These are phyloP conservation scores for Leccinum idahoense DNA, from an alignment of 1,284 basidiomycete genomes.

Conservation along the genomic window DNA sequence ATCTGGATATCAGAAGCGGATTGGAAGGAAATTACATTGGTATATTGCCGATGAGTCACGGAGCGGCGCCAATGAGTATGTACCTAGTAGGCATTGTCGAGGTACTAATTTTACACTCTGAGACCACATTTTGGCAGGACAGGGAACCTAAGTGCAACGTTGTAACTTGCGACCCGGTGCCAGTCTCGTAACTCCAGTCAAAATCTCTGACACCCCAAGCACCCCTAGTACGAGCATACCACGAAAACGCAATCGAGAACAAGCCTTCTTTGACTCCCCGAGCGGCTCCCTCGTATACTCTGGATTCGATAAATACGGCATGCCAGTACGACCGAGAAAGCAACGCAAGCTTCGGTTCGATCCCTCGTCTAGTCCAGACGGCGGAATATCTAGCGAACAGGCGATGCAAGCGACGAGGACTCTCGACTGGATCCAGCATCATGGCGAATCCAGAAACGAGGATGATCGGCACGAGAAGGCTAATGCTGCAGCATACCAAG, in stretches of 20 bases:
- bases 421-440: slow-evolving; percentile 3
- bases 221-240: slow-evolving; percentile 17
- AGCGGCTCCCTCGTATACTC: slow-evolving; percentile 25
- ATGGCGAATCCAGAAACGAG: neutral
- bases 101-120: too few species aligned
- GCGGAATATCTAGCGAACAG: slow-evolving; percentile 1
- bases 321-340: slow-evolving; percentile 28
- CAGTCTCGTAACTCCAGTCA: neutral
- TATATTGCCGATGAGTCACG: too few species aligned
- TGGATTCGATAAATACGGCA: slow-evolving; percentile 26
- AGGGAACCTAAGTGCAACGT: too few species aligned
- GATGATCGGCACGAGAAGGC: neutral
- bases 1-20: too few species aligned
- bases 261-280: slow-evolving; percentile 27
- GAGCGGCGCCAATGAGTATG: too few species aligned
- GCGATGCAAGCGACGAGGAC: neutral
- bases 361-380: slow-evolving; percentile 23
- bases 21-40: too few species aligned
- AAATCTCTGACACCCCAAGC: slow-evolving; percentile 18
- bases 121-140: too few species aligned
- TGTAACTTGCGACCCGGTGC: too few species aligned
- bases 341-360: slow-evolving; percentile 24
- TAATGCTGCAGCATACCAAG: neutral
- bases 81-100: too few species aligned
- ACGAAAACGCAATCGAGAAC: slow-evolving; percentile 27